Conservation (phyloP, 1,284 basidiomycete species). For the Neolentinus lepideus region DNA sequence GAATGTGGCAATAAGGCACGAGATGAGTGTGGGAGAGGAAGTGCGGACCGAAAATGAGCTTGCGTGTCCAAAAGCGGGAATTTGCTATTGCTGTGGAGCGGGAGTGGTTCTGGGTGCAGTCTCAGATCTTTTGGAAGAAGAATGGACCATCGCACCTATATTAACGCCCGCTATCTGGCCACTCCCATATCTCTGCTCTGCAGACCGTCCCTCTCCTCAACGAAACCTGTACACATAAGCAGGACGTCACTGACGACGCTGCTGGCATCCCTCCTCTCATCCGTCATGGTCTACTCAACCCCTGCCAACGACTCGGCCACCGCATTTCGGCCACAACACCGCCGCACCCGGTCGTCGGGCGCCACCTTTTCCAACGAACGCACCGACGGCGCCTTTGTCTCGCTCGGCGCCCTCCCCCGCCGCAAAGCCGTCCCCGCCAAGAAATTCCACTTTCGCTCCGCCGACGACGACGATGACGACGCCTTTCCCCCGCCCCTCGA, state of each 20-base stretch:
- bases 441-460: slow-evolving; percentile 1
- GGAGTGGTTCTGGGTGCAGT: not conserved
- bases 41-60: not conserved
- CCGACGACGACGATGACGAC: slow-evolving; percentile 2
- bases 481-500: not conserved
- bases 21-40: not conserved
- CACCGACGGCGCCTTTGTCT: not conserved
- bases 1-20: not conserved
- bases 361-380: slow-evolving; percentile 1
- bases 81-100: not conserved
- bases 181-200: not conserved
- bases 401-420: not conserved
- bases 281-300: slow-evolving; percentile 1
- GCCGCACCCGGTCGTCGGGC: not conserved
- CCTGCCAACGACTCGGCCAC: not conserved
- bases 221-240: not conserved
- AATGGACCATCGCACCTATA: not conserved
- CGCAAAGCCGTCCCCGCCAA: not conserved
- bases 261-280: too few species aligned
- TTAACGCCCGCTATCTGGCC: not conserved
- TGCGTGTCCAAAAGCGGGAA: not conserved
- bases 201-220: not conserved
- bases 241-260: slow-evolving; percentile 1
- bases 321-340: not conserved
- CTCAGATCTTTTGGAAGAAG: not conserved